phyloP scores from a whole-genome alignment of 2,329 filamentous ascomycete genomes.

The Phoma herbarum region DNA sequence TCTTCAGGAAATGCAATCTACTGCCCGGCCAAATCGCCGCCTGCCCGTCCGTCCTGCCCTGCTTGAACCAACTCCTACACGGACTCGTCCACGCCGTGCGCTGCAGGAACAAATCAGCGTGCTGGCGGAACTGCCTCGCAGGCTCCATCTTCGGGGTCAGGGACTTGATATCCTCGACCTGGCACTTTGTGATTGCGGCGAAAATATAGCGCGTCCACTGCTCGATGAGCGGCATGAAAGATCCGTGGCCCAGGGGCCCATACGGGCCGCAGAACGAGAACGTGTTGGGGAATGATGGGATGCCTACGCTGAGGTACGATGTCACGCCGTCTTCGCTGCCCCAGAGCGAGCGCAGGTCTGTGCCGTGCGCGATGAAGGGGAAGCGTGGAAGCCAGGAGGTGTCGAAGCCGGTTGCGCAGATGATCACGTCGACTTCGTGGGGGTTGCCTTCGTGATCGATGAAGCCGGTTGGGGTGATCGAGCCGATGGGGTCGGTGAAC shows the following conservation, averaged over 20 bases:
- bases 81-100: constrained; percentile 38
- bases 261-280: constrained; percentile 54
- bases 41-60: constrained; percentile 33
- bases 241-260: constrained; percentile 34
- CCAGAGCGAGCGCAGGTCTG: constrained; percentile 51
- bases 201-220: constrained; percentile 38
- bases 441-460: constrained; percentile 27
- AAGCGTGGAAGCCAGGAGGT: constrained; percentile 40
- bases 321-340: constrained; percentile 44
- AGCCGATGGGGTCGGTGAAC: constrained; percentile 31
- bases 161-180: constrained; percentile 36
- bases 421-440: constrained; percentile 53
- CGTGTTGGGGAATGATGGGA: constrained; percentile 57
- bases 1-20: constrained; percentile 36
- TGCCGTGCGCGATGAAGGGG: constrained; percentile 38
- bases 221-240: constrained; percentile 38
- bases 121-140: constrained; percentile 28
- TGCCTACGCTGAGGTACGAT: constrained; percentile 53
- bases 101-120: constrained; percentile 36
- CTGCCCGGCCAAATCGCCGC: constrained; percentile 36
- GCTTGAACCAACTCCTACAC: constrained; percentile 39
- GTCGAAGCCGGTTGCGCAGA: constrained; percentile 56
- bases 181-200: constrained; percentile 32
- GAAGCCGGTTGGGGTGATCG: constrained; percentile 35
- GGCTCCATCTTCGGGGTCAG: constrained; percentile 27